Conservation (phyloP, 306 rosid genomes). For the Inga leiocalycina region DNA sequence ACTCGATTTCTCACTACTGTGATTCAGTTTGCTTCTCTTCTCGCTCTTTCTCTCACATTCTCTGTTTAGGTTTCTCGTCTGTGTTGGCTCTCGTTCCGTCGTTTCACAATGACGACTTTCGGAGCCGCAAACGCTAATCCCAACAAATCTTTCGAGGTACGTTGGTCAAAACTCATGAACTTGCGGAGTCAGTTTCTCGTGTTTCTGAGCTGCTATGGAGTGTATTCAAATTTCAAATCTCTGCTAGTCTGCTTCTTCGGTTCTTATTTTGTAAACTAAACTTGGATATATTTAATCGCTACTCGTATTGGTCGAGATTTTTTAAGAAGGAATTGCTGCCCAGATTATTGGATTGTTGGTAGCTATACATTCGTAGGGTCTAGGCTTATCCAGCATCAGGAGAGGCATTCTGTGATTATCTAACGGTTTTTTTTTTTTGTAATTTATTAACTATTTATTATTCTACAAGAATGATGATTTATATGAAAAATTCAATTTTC, state of each 20-base stretch:
- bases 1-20: not conserved
- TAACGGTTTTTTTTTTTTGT: not conserved
- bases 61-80: not conserved
- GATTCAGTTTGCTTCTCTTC: not conserved
- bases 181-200: not conserved
- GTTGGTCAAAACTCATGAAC: not conserved
- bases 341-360: not conserved
- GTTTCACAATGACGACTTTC: conserved; percentile 42
- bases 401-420: not conserved
- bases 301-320: not conserved
- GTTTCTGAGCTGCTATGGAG: not conserved
- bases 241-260: not conserved
- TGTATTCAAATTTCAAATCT: not conserved
- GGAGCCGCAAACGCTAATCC: conserved; percentile 53
- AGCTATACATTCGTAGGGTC: not conserved
- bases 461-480: not conserved
- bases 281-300: not conserved
- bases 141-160: conserved; percentile 34
- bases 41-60: not conserved
- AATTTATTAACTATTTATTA: not conserved
- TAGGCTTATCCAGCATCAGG: not conserved
- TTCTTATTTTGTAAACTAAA: not conserved
- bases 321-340: not conserved
- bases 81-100: not conserved
- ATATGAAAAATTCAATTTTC: conserved; percentile 22